Conservation (phyloP, 345 rosid species). For the Orychophragmus violaceus region DNA sequence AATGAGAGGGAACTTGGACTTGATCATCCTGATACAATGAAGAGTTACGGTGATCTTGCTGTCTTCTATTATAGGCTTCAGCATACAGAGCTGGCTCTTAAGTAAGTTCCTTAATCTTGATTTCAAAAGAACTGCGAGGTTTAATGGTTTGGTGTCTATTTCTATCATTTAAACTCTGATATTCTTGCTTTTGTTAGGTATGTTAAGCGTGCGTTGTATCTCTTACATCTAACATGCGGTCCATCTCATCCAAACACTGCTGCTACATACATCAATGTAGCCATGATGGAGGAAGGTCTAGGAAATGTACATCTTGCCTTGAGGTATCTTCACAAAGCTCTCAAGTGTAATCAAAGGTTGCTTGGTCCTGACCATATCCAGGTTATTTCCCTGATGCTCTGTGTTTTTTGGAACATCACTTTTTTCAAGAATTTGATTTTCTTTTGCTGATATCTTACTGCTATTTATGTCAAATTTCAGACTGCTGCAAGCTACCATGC, state of each 20-base stretch:
- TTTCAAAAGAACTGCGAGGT: conserved; percentile 12
- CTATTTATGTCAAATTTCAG: conserved; percentile 37
- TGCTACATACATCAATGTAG: conserved; percentile 96
- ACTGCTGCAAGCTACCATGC: conserved; percentile 99
- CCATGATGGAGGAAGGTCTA: conserved; percentile 99
- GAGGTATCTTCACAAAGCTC: conserved; percentile 95
- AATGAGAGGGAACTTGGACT: conserved; percentile 98
- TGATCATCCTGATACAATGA: conserved; percentile 99
- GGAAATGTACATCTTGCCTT: conserved; percentile 99
- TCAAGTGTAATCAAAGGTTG: conserved; percentile 86
- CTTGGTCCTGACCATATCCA: conserved; percentile 99
- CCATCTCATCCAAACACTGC: conserved; percentile 99
- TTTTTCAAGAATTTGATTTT: conserved; percentile 12
- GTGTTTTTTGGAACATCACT: background rate
- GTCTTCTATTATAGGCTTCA: conserved; percentile 99
- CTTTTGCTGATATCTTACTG: background rate
- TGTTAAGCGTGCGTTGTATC: conserved; percentile 96
- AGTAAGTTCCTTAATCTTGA: conserved; percentile 45
- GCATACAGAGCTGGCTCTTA: conserved; percentile 95
- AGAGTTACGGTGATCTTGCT: conserved; percentile 99
- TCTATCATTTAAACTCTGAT: background rate
- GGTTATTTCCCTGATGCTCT: conserved; percentile 44
- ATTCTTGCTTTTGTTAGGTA: conserved; percentile 48
- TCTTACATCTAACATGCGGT: conserved; percentile 93
- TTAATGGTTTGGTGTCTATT: conserved; percentile 9